These are phyloP conservation scores for Candida ponderosae DNA, from an alignment of 805 yeast genomes.

Conservation along the genomic window DNA sequence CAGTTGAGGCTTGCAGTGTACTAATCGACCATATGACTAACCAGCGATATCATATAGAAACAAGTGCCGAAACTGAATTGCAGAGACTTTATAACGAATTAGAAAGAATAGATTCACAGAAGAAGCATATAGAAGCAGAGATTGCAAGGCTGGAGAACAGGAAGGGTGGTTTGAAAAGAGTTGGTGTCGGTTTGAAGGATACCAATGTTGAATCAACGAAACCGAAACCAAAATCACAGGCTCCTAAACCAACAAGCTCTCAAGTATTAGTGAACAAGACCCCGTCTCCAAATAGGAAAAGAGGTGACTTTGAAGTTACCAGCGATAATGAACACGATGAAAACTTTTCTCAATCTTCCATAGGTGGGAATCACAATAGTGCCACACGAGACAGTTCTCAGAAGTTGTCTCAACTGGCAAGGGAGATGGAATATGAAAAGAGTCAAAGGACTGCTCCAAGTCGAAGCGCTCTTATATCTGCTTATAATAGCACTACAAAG, in stretches of 20 bases:
- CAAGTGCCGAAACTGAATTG: not conserved
- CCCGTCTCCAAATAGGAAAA: slow-evolving; percentile 1
- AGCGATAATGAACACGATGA: slow-evolving; percentile 1
- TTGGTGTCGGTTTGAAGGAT: not conserved
- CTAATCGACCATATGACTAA: no score
- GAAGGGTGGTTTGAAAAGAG: not conserved
- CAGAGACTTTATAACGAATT: not conserved
- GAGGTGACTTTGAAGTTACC: slow-evolving; percentile 9
- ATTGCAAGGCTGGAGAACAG: slow-evolving; percentile 6
- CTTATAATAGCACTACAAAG: not conserved
- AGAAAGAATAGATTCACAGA: slow-evolving; percentile 3
- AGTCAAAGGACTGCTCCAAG: no score
- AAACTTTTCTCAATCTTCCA: no score
- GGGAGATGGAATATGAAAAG: no score
- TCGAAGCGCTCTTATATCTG: not conserved
- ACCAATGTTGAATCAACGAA: not conserved
- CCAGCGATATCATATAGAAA: no score
- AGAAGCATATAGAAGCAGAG: slow-evolving; percentile 4
- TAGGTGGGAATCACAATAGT: no score
- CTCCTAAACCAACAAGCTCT: not conserved
- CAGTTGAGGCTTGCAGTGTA: no score
- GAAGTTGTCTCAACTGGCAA: no score
- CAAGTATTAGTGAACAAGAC: slow-evolving; percentile 1
- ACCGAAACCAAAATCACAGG: not conserved
- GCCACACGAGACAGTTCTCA: no score